Base-by-base conservation (phyloP, 805 yeast species). In the Debaryomyces prosopidis region DNA sequence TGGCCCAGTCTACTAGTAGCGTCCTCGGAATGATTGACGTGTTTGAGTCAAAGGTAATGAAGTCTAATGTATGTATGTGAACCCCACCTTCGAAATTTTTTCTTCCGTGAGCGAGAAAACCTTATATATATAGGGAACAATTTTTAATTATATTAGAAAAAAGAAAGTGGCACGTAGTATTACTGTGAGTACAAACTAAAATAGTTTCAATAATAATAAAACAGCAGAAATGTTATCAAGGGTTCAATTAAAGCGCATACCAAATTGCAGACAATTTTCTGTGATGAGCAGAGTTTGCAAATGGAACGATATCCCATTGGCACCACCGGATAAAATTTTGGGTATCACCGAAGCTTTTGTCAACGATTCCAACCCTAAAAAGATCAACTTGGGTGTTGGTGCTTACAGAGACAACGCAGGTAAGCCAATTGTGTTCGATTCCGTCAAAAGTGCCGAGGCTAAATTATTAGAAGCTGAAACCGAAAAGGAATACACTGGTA, bases 361-460 rank as follows among this genome's bases (percentile, higher is more conserved):
- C 61, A 73, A 73, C 48, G 97, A 91, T 66, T 33, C 72, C 17
- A 80, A 81, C 64, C 67, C 81, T 9, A 57, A 68, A 14, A 85
- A 81, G 61, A 77, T 80, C 51, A 80, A 81, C 63, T 72, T 87
- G 54, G 92, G 94, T 48, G 90, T 86, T 16, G 95, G 98, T 43
- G 92, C 98, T n/a, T 92, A 92, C 74, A 80, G 98, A 64, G 96
- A 90, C 65, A 82, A 85, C 63, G 55, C 68, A 8, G 98, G 98
- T 39, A 81, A 84, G 64, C 97, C 98, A 39, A 89, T 88, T 80
- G 85, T 92, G 46, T 76, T 91, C 55, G 91, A 95, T 14, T 74
- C 87, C 26, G 89, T 89, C 49, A 73, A 75, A 57, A 70, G 74
- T 57, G 92, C 91, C 36, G 92, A 84, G 63, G 57, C 67, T 42